A percentile compares a stretch with the other conserved stretches of the same genome.
phyloP scores from a whole-genome alignment of 306 rosid species.

The Vigna mungo region DNA sequence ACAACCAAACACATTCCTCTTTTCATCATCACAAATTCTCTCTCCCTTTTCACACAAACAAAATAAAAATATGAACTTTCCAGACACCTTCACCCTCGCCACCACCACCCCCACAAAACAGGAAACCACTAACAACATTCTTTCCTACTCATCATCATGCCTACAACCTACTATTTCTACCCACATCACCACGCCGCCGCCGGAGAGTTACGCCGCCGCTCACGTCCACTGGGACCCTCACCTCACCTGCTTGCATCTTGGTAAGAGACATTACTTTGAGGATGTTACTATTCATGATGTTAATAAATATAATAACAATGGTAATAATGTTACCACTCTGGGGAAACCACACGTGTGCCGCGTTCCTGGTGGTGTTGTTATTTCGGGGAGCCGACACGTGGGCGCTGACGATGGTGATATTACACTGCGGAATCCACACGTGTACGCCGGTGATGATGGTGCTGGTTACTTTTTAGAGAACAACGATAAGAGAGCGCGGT shows the following conservation, averaged over 20 bases:
- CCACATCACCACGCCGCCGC: background rate
- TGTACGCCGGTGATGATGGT: background rate
- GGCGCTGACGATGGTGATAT: background rate
- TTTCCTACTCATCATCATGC: constrained; percentile 32
- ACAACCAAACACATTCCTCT: background rate
- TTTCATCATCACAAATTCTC: background rate
- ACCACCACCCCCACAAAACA: background rate
- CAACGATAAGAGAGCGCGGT: constrained; percentile 50
- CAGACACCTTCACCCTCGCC: too few relatives aligned
- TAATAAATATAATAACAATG: background rate
- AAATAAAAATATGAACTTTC: background rate
- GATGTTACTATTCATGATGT: background rate
- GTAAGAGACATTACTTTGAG: constrained; percentile 85
- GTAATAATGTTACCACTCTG: background rate
- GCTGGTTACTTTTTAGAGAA: constrained; percentile 13
- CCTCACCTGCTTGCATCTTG: constrained; percentile 78
- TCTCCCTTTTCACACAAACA: background rate
- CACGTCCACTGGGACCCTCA: constrained; percentile 68
- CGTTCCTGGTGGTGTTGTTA: background rate
- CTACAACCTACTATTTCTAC: background rate
- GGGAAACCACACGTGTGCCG: background rate
- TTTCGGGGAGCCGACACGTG: constrained; percentile 28
- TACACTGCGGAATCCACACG: background rate
- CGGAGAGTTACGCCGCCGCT: background rate
- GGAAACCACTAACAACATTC: background rate